Conservation (phyloP, 1,284 basidiomycete genomes). For the Hymenochaete sp. region DNA sequence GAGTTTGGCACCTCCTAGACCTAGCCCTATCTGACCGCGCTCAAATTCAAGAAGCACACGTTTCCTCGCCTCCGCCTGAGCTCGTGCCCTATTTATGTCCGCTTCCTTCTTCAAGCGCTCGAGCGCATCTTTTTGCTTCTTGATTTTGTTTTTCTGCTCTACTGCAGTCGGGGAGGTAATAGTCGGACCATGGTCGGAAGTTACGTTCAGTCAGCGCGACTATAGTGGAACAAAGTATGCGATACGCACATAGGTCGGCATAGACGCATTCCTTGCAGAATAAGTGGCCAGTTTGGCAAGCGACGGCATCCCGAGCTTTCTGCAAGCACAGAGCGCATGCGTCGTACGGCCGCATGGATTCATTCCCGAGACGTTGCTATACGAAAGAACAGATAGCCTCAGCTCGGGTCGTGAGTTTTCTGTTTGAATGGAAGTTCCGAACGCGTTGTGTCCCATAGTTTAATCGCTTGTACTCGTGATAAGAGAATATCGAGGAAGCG, state of each 20-base stretch:
- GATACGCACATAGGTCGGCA: conserved; percentile 57
- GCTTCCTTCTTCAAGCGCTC: conserved; percentile 67
- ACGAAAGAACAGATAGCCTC: background rate
- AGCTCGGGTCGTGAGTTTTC: background rate
- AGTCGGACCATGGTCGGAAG: too few relatives aligned
- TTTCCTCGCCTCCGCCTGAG: conserved; percentile 66
- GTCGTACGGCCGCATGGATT: conserved; percentile 85
- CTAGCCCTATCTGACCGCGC: conserved; percentile 64
- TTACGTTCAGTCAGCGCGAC: conserved; percentile 12
- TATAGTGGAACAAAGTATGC: background rate
- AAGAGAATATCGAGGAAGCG: conserved; percentile 77
- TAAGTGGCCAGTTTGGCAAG: conserved; percentile 78
- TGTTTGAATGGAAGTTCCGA: conserved; percentile 22
- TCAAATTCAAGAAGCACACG: conserved; percentile 85
- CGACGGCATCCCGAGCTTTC: conserved; percentile 68
- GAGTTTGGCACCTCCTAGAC: conserved; percentile 27
- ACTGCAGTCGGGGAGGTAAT: conserved; percentile 34
- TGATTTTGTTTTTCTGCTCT: conserved; percentile 84
- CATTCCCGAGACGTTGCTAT: conserved; percentile 79
- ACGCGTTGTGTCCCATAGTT: conserved; percentile 75
- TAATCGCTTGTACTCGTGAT: conserved; percentile 76
- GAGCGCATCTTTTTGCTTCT: conserved; percentile 70
- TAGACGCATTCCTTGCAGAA: conserved; percentile 87
- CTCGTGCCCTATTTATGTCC: conserved; percentile 60
- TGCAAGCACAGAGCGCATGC: conserved; percentile 81